Percentiles rank a stretch among this genome's conserved stretches.
These are phyloP conservation scores for Pythium monospermum DNA, from an alignment of 352 stramenopile species.

Conservation along the genomic window DNA sequence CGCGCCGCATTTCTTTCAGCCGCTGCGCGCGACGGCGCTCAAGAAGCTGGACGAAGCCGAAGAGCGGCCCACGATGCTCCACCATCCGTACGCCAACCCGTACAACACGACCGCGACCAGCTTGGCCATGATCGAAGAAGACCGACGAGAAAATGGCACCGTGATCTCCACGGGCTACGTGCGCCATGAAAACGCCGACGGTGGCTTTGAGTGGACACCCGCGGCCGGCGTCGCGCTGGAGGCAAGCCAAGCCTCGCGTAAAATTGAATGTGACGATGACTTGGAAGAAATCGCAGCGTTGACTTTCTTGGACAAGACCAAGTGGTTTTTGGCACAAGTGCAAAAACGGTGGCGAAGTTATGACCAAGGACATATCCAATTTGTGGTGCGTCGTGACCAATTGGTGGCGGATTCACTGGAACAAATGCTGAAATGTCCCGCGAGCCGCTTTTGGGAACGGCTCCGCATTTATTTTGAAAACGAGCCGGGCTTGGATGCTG, in stretches of 20 bases:
- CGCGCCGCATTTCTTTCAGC: constrained; percentile 39
- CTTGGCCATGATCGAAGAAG: constrained; percentile 47
- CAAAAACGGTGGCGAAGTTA: constrained; percentile 75
- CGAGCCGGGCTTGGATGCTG: constrained; percentile 85
- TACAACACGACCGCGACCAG: constrained; percentile 41
- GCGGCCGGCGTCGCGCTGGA: constrained; percentile 37
- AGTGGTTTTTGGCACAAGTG: constrained; percentile 76
- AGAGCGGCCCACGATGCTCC: constrained; percentile 68
- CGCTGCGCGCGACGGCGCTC: constrained; percentile 66
- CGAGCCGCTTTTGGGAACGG: constrained; percentile 78
- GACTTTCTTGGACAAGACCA: constrained; percentile 81
- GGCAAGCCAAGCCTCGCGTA: constrained; percentile 35
- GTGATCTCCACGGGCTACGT: constrained; percentile 78
- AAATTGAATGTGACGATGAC: constrained; percentile 74
- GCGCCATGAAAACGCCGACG: constrained; percentile 57
- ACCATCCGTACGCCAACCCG: constrained; percentile 60
- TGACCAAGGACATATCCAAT: constrained; percentile 82
- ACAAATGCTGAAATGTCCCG: constrained; percentile 81
- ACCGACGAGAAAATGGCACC: constrained; percentile 51
- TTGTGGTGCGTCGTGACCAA: constrained; percentile 70
- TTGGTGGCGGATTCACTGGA: constrained; percentile 84
- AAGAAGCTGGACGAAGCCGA: constrained; percentile 75
- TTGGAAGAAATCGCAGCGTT: constrained; percentile 82
- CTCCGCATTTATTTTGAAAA: constrained; percentile 87
- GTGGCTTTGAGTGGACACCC: constrained; percentile 65